Evolutionary conservation across 371 early-diverging fungal species (phyloP), one percentile per base, ranked within the genome.

Genomic region (Saksenaea oblongispora): DNA sequence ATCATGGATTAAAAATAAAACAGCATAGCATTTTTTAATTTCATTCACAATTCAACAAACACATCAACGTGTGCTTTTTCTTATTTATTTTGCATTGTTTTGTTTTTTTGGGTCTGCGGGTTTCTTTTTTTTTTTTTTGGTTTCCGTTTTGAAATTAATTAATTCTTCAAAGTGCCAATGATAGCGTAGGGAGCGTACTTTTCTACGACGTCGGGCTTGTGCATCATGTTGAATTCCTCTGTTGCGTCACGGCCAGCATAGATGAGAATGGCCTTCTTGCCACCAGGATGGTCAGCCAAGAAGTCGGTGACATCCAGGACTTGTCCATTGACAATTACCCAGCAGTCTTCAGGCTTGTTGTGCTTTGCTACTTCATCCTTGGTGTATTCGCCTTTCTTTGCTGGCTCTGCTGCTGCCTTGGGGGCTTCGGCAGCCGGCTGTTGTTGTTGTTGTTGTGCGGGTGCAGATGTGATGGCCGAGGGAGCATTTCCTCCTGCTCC

Each of bases 291-390:
- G 62, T 93, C 92, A 47, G 83, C 75, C 75, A 95, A 83, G 85
- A 97, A 98, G 61, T 87, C 85, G 53, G 98, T 97, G 28, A 93
- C 96, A 72, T 98, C 89, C 67, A 95, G 86, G 18, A 99, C 98
- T 64, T 93, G 84, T 41, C 92, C 94, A 66, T 94, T 90, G 17
- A 98, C 90, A 65, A 95, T 85, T 51, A 98, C 94, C 98, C 98
- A 99, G 76, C 95, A 93, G 76, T 97, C 98, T 7, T 93, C 82
- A 55, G 87, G 84, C 58, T 76, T 92, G 84, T 89, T 91, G 79
- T 98, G 98, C 75, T 92, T 91, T 34, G 91, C 85, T 18, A 98
- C 93, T 61, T 98, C 89, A 10, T 73, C 87, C 9, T 82, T 70
- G 8, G 86, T 73, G 66, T 84, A 87, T 57, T 79, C 76, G 17